Base-by-base conservation (phyloP, 208 protist genomes). In the Jaenimonas drosophilae region DNA sequence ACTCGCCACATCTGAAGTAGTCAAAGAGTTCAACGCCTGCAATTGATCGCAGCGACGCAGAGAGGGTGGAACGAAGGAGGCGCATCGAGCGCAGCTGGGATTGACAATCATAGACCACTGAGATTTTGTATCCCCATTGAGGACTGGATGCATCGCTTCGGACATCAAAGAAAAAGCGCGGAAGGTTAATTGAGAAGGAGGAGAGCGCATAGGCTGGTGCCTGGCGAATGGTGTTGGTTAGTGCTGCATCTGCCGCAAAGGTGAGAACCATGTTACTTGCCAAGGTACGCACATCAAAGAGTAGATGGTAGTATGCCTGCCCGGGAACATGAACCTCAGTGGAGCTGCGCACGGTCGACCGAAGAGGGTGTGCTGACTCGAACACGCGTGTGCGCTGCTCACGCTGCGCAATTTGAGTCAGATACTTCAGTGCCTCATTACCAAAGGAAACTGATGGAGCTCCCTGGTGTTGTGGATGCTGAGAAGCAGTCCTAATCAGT, bases 101-200 rank as follows among this genome's bases (percentile, higher is more conserved):
- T 7, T 63, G 59, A 42, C 54, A 65, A 40, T 87, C 69, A 58
- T 75, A 83, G 26, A 95, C 64, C 26, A 91, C 64, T 23, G 61
- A 41, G 27, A 91, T 38, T 28, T 76, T 77, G 62, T 88, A 88
- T n/a, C 87, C 87, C 83, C 82, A 91, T 59, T 88, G 85, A 1
- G 69, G 52, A 11, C 41, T 60, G 25, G 72, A 58, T 14, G 65
- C 51, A 42, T 76, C 69, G 40, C 68, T 74, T 19, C 77, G 70
- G 2, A 84, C 56, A 44, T 75, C 69, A 28, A 89, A 52, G 40
- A 76, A 88, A 39, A 93, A 75, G 6, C 70, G 61, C 25, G 67
- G 63, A 28, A 83, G 58, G 6, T 39, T 48, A 34, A 85, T 66
- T 19, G 34, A 54, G 40, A 87, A 72, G 27, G 80, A 42, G 12